phyloP scores from a whole-genome alignment of 31 red algal genomes.

The Asparagopsis taxiformis region DNA sequence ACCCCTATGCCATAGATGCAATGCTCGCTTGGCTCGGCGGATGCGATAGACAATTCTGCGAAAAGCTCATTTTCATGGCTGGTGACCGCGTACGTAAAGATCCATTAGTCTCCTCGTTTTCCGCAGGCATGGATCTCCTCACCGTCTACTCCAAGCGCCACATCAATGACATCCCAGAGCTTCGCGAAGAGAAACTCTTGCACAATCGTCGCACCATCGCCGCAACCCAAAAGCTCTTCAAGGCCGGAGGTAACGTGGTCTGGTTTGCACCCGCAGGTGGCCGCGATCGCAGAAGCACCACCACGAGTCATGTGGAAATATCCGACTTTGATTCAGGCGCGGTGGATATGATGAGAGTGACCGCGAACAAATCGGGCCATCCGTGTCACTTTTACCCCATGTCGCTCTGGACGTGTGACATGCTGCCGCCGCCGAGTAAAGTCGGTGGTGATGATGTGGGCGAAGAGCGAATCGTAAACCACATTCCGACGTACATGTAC shows the following conservation, averaged over 20 bases:
- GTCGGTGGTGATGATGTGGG: conserved; percentile 75
- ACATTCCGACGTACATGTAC: conserved; percentile 69
- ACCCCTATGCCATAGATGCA: conserved; percentile 86
- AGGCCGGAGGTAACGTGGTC: conserved; percentile 73
- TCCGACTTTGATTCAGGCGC: conserved; percentile 84
- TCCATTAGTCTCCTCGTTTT: conserved; percentile 87
- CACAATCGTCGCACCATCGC: conserved; percentile 86
- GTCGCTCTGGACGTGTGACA: conserved; percentile 86
- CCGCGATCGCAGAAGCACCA: conserved; percentile 64
- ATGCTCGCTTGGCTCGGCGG: conserved; percentile 61
- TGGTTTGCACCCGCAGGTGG: conserved; percentile 98
- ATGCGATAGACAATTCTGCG: conserved; percentile 42
- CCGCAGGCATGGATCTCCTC: conserved; percentile 83
- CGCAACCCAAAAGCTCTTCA: conserved; percentile 54
- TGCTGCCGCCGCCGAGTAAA: conserved; percentile 89
- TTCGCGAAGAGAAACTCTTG: conserved; percentile 60
- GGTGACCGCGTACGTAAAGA: conserved; percentile 96
- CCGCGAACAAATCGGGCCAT: conserved; percentile 63
- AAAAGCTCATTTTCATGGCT: conserved; percentile 88
- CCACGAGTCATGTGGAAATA: conserved; percentile 67
- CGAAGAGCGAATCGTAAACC: conserved; percentile 76
- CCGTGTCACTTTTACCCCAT: conserved; percentile 94
- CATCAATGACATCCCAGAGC: conserved; percentile 90
- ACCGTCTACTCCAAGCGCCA: conserved; percentile 99
- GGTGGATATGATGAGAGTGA: conserved; percentile 88